Percentiles rank a stretch among this genome's conserved stretches.
Evolutionary conservation across 192 early-diverging fungal genomes (phyloP).

Genomic region (Gryganskiella cystojenkinii): DNA sequence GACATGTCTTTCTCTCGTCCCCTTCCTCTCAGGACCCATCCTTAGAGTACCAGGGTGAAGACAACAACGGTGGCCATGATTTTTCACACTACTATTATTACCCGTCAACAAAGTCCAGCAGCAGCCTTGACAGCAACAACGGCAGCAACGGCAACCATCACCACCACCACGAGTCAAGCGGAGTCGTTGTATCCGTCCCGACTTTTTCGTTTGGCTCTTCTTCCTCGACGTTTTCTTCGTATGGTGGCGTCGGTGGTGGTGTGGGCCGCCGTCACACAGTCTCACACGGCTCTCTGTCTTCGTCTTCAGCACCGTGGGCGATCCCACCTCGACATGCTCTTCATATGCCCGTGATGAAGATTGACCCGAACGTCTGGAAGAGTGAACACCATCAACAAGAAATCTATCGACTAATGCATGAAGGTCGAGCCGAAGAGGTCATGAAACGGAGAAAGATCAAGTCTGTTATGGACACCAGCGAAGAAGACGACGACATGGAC

Average conservation of each 20-base stretch:
- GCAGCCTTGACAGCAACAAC: neutral
- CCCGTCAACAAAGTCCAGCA: neutral
- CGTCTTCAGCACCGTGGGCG: constrained; percentile 9
- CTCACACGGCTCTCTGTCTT: neutral
- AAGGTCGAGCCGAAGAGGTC: constrained; percentile 22
- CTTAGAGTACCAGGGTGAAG: neutral
- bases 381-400: constrained; percentile 35
- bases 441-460: constrained; percentile 21
- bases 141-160: too few relatives aligned
- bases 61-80: neutral
- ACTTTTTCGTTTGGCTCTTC: neutral
- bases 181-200: neutral
- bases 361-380: constrained; percentile 22
- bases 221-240: neutral
- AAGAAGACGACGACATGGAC: constrained; percentile 22
- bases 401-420: constrained; percentile 36
- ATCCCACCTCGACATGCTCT: constrained; percentile 37
- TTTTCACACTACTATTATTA: neutral
- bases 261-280: constrained; percentile 21
- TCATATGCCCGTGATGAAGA: constrained; percentile 46
- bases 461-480: constrained; percentile 35
- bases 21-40: too few relatives aligned
- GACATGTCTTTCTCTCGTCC: too few relatives aligned
- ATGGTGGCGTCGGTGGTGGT: neutral
- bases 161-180: too few relatives aligned